phyloP scores from a whole-genome alignment of 2,329 filamentous ascomycete genomes.

The Monosporascus cannonballus region DNA sequence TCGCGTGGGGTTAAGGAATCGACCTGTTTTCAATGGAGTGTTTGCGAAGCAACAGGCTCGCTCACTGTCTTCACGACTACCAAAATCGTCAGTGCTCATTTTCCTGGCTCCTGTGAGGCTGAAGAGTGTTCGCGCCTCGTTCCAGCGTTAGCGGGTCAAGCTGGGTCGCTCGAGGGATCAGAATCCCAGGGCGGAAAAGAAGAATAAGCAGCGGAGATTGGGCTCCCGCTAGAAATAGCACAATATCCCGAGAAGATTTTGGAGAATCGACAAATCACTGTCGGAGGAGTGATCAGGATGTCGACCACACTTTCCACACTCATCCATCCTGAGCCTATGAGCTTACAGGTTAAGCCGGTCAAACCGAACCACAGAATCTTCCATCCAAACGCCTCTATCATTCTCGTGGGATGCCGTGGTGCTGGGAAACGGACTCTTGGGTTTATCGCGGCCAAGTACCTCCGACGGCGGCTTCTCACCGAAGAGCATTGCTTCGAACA shows the following conservation, averaged over 20 bases:
- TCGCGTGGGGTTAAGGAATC: not conserved
- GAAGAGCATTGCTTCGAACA: slow-evolving; percentile 63
- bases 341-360: slow-evolving; percentile 5
- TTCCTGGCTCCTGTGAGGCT: too few relatives aligned
- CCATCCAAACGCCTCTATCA: slow-evolving; percentile 57
- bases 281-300: slow-evolving; percentile 10
- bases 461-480: slow-evolving; percentile 60
- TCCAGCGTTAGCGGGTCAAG: too few relatives aligned
- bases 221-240: too few relatives aligned
- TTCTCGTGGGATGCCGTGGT: slow-evolving; percentile 64
- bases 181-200: not conserved
- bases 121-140: too few relatives aligned
- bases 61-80: too few relatives aligned
- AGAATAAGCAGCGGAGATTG: not conserved
- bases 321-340: slow-evolving; percentile 5
- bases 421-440: slow-evolving; percentile 68
- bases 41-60: too few relatives aligned
- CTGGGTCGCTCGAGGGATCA: not conserved
- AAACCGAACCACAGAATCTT: slow-evolving; percentile 38
- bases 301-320: slow-evolving; percentile 12
- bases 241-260: not conserved
- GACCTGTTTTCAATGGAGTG: not conserved
- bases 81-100: too few relatives aligned
- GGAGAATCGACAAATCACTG: not conserved
- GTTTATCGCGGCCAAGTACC: slow-evolving; percentile 64